Evolutionary conservation across 2,329 filamentous ascomycete genomes (phyloP).

Genomic region (Aspergillus sp.): DNA sequence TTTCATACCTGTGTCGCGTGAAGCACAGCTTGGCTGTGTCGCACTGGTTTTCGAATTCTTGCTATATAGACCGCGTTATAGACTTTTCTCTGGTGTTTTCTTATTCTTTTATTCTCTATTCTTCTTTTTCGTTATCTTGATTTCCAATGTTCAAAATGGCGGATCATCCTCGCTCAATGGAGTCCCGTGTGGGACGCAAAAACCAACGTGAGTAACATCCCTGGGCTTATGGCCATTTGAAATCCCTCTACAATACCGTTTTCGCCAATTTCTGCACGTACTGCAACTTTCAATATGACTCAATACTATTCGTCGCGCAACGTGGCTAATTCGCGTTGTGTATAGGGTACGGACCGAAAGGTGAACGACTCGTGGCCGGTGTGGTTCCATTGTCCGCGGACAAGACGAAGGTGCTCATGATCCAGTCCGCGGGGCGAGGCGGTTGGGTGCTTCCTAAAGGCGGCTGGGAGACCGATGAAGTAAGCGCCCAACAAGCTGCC

Average conservation of each 20-base stretch:
- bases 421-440: constrained; percentile 86
- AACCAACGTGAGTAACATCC: constrained; percentile 50
- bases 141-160: constrained; percentile 32
- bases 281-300: background rate
- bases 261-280: constrained; percentile 4
- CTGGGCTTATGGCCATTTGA: constrained; percentile 26
- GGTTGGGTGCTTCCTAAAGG: constrained; percentile 98
- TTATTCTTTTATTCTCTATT: constrained; percentile 12
- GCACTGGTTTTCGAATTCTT: background rate
- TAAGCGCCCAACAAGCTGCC: constrained; percentile 78
- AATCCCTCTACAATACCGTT: background rate
- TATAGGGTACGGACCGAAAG: constrained; percentile 84
- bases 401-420: constrained; percentile 85
- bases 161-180: constrained; percentile 49
- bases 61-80: constrained; percentile 10
- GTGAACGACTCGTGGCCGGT: constrained; percentile 92
- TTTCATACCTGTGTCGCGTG: constrained; percentile 21
- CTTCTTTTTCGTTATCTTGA: constrained; percentile 17
- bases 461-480: constrained; percentile 95
- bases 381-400: constrained; percentile 86
- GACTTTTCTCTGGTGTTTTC: constrained; percentile 13
- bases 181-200: constrained; percentile 50
- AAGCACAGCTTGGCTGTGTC: constrained; percentile 7
- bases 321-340: constrained; percentile 23
- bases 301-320: constrained; percentile 3